Evolutionary conservation across 164 flowering plant genomes (phyloP).

Genomic region (Platanus orientalis): DNA sequence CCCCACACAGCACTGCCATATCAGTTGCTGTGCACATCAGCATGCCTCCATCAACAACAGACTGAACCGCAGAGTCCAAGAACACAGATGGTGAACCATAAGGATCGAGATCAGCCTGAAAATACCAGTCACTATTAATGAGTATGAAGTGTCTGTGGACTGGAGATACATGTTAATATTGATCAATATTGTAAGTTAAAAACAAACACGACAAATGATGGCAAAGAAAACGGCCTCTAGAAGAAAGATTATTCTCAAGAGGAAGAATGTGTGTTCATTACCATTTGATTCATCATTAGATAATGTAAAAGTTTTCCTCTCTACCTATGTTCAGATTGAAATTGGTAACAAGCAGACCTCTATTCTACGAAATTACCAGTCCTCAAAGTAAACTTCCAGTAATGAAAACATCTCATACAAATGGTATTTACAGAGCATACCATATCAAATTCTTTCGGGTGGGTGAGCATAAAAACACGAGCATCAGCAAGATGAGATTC

Average conservation of each 20-base stretch:
- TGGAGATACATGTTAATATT: background rate
- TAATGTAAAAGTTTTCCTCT: background rate
- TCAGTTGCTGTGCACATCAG: slow-evolving; percentile 99
- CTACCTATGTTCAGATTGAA: background rate
- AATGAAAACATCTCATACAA: background rate
- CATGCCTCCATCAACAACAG: slow-evolving; percentile 91
- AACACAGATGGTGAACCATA: slow-evolving; percentile 97
- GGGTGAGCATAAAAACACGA: slow-evolving; percentile 89
- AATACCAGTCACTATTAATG: slow-evolving; percentile 12
- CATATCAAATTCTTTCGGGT: slow-evolving; percentile 95
- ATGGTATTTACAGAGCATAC: slow-evolving; percentile 35
- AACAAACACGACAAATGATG: background rate
- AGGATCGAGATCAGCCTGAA: slow-evolving; percentile 99
- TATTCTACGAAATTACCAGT: background rate
- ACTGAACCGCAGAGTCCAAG: slow-evolving; percentile 96
- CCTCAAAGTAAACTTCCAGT: too few species aligned
- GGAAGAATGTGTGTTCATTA: background rate
- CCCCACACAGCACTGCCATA: slow-evolving; percentile 98
- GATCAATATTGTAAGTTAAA: background rate
- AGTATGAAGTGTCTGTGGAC: background rate
- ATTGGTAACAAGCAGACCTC: background rate
- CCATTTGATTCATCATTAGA: background rate
- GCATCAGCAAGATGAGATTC: slow-evolving; percentile 92
- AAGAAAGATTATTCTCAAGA: background rate
- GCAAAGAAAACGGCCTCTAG: background rate